Base-by-base conservation (phyloP, 805 yeast species). In the Candida xiaguanensis region DNA sequence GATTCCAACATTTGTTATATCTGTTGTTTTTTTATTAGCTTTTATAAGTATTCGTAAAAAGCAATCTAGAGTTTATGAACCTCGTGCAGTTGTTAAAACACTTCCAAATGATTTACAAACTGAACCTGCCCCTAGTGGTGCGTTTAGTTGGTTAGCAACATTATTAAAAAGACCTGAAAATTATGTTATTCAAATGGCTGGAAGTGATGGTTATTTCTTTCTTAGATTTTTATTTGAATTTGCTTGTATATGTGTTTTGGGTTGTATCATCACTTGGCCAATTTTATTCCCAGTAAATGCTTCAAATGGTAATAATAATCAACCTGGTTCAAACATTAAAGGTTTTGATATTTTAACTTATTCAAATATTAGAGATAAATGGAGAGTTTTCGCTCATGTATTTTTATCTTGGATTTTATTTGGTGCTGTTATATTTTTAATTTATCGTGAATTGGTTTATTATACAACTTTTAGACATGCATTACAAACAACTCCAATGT, bases 161-260 rank as follows among this genome's bases (percentile, higher is more conserved):
- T 41, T 84, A 16, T 49, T 80, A 43, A 45, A 63, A 3, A 75
- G 74, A 54, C 82, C 88, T 1, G 82, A 80, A 44, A 56, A 78
- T 1, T 84, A 70, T 58, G 49, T 81, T 30, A 67, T 85, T 50
- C 90, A 84, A 61, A 81, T 82, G 46, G 66, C 82, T 27, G 85
- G 90, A 38, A 58, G 79, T 23, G 95, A 85, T 60, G 93, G 93
- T 2, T 85, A 82, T 56, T 80, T 85, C 55, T 85, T 80, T 55
- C 59, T 83, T 37, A 70, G 95, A 46, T 85, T 75, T 52, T 51
- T 85, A 40, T 72, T 76, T 31, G 72, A 78, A 20, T 78, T 81
- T 44, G 70, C 73, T 3, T 47, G 69, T 8, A 45, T 82, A 27
- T 77, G 82, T 24, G 46, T 79, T 8, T 19, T 78, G 5, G 80